These are phyloP conservation scores for Theobroma grandiflorum DNA, from an alignment of 441 rosid genomes.

Conservation along the genomic window DNA sequence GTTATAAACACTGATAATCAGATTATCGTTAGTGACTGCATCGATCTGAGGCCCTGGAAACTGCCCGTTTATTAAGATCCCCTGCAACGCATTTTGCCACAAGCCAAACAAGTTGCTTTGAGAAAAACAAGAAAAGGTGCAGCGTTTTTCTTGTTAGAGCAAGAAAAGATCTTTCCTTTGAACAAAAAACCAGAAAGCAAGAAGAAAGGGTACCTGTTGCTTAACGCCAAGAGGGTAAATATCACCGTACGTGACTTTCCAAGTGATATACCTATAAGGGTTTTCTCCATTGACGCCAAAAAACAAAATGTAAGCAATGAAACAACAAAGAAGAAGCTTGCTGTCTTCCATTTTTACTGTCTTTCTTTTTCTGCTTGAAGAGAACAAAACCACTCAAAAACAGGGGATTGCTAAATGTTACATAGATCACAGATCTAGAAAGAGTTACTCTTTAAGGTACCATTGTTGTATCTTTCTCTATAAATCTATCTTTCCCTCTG, in stretches of 20 bases:
- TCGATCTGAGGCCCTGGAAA: conserved; percentile 80
- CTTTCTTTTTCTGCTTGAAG: not conserved
- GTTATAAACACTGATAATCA: conserved; percentile 60
- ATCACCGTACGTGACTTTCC: conserved; percentile 50
- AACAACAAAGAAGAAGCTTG: conserved; percentile 35
- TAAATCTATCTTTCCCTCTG: not conserved
- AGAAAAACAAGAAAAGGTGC: not conserved
- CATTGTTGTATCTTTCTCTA: conserved; percentile 14
- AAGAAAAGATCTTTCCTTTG: not conserved
- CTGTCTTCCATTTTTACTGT: conserved; percentile 45
- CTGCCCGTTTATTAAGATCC: conserved; percentile 72
- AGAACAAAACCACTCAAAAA: not conserved
- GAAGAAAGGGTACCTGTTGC: conserved; percentile 40
- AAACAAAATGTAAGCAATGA: conserved; percentile 47
- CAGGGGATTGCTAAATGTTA: not conserved
- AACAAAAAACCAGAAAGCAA: not conserved
- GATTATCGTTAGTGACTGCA: conserved; percentile 65
- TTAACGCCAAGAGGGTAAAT: conserved; percentile 57
- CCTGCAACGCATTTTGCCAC: conserved; percentile 48
- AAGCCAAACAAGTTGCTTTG: not conserved
- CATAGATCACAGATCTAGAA: conserved; percentile 12
- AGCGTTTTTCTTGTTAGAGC: not conserved
- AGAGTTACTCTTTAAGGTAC: not conserved
- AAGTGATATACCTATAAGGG: conserved; percentile 45
- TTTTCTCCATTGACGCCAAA: conserved; percentile 51